Percentiles rank a stretch among this genome's conserved stretches.
phyloP scores from a whole-genome alignment of 805 yeast genomes.

The Starmerella apis region DNA sequence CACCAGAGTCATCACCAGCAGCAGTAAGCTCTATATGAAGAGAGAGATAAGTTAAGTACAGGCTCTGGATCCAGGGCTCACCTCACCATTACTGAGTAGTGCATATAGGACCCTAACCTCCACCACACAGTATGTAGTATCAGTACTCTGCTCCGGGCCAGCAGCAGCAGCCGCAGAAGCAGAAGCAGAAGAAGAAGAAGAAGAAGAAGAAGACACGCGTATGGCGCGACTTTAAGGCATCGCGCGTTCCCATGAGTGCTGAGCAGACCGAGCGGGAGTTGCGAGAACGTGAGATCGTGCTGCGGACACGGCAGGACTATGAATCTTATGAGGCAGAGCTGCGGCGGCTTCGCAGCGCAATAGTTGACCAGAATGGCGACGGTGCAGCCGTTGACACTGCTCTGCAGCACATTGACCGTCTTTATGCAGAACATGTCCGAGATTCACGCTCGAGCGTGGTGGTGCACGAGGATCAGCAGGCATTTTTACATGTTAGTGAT shows the following conservation, averaged over 20 bases:
- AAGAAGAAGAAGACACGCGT: no score
- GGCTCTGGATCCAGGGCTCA: no score
- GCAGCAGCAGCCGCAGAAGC: no score
- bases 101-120: no score
- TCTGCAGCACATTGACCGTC: slow-evolving; percentile 4
- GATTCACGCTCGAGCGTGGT: slow-evolving; percentile 6
- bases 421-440: slow-evolving; percentile 5
- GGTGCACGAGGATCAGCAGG: slow-evolving; percentile 14
- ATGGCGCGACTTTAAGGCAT: background rate
- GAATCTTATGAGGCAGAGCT: background rate
- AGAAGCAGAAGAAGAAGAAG: no score
- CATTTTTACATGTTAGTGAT: slow-evolving; percentile 4
- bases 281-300: background rate
- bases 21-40: no score
- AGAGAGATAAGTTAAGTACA: no score
- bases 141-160: no score
- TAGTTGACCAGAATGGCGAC: background rate
- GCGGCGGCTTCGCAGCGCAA: background rate
- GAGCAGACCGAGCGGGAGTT: background rate
- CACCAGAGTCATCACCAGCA: no score
- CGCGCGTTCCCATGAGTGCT: background rate
- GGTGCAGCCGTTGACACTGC: background rate
- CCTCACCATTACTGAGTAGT: no score
- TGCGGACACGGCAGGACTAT: slow-evolving; percentile 11
- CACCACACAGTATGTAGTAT: no score